A percentile compares a stretch with the other conserved stretches of the same genome.
phyloP scores from a whole-genome alignment of 2,329 filamentous ascomycete genomes.

The Thermothelomyces thermophilus region DNA sequence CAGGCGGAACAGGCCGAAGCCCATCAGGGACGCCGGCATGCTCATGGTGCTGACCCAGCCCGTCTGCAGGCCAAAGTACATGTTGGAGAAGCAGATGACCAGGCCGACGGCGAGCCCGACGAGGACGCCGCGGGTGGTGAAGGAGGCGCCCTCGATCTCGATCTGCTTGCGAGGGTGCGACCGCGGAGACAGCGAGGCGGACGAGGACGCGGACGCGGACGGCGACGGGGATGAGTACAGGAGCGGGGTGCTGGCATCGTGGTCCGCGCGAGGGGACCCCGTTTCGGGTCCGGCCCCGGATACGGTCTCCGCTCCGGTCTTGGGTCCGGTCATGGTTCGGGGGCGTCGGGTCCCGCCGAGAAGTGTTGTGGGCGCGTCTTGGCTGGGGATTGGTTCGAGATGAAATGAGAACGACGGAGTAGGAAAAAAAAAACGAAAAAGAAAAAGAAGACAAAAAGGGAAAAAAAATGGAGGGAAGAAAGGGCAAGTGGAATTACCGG shows the following conservation, averaged over 20 bases:
- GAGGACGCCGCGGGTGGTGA: slow-evolving; percentile 73
- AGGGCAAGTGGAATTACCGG: too few species aligned
- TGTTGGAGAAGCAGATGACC: slow-evolving; percentile 92
- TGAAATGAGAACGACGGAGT: too few species aligned
- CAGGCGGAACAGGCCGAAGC: slow-evolving; percentile 87
- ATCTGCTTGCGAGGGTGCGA: slow-evolving; percentile 10
- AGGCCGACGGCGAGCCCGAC: slow-evolving; percentile 80
- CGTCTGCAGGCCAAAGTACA: slow-evolving; percentile 90
- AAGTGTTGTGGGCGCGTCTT: too few species aligned
- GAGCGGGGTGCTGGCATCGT: background rate
- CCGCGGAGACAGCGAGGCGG: background rate
- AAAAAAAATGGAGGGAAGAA: too few species aligned
- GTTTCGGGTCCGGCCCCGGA: background rate
- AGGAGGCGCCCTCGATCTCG: slow-evolving; percentile 54
- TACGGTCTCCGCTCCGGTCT: too few species aligned
- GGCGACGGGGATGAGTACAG: background rate
- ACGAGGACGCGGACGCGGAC: background rate
- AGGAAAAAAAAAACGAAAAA: too few species aligned
- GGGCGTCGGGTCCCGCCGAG: too few species aligned
- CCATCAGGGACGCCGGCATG: slow-evolving; percentile 91
- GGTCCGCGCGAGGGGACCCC: background rate
- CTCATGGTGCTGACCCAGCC: slow-evolving; percentile 70
- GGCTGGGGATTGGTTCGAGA: too few species aligned
- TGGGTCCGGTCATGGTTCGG: too few species aligned
- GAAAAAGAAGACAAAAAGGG: too few species aligned